These are phyloP conservation scores for Penicillium arizonense DNA, from an alignment of 495 filamentous ascomycete genomes.

Conservation along the genomic window DNA sequence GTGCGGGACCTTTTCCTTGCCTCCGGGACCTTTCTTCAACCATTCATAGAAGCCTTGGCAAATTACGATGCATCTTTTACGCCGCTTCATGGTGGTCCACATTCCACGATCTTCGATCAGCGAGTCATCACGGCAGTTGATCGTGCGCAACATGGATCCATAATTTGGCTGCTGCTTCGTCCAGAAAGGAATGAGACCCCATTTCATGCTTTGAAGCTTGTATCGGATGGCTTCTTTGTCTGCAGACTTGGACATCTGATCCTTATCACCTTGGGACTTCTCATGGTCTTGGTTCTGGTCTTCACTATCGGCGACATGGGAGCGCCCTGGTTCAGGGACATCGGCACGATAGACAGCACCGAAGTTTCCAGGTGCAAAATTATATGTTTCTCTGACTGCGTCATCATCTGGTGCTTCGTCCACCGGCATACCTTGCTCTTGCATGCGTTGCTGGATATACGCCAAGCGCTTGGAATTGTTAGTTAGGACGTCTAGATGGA, in stretches of 20 bases:
- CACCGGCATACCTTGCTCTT: slow-evolving; percentile 72
- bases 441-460: slow-evolving; percentile 67
- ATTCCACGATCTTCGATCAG: slow-evolving; percentile 72
- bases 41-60: slow-evolving; percentile 97
- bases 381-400: slow-evolving; percentile 77
- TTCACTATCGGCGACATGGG: slow-evolving; percentile 16
- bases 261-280: not conserved
- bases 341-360: slow-evolving; percentile 87
- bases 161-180: slow-evolving; percentile 80
- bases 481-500: slow-evolving; percentile 8
- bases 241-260: not conserved
- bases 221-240: slow-evolving; percentile 50
- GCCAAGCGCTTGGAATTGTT: slow-evolving; percentile 48
- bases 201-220: slow-evolving; percentile 89
- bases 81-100: slow-evolving; percentile 88
- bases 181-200: slow-evolving; percentile 92
- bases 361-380: slow-evolving; percentile 86
- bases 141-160: slow-evolving; percentile 74
- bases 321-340: slow-evolving; percentile 49
- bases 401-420: slow-evolving; percentile 75
- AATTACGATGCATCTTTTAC: slow-evolving; percentile 81
- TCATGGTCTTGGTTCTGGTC: slow-evolving; percentile 3
- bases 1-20: slow-evolving; percentile 79
- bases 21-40: slow-evolving; percentile 72
- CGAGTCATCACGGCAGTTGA: slow-evolving; percentile 94